Conservation (phyloP, 306 rosid genomes). For the Benincasa hispida region DNA sequence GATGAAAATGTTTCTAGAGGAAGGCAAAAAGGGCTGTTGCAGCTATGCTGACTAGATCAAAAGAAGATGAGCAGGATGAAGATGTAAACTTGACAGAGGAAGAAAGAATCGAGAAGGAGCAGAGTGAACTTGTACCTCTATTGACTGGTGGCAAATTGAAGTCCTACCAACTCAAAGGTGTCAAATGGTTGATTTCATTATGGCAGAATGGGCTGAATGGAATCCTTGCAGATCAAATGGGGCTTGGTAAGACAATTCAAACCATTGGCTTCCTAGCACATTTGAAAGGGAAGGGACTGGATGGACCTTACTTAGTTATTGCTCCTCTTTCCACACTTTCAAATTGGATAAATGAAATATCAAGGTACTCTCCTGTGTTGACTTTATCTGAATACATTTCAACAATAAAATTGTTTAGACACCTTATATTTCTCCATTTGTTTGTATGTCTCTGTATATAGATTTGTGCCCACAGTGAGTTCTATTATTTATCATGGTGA, state of each 20-base stretch:
- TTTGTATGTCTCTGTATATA: conserved; percentile 9
- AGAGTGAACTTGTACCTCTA: conserved; percentile 72
- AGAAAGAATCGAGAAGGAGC: conserved; percentile 62
- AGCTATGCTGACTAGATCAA: conserved; percentile 84
- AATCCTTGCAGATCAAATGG: conserved; percentile 99
- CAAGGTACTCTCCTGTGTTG: conserved; percentile 40
- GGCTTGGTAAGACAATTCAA: conserved; percentile 98
- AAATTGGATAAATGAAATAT: conserved; percentile 74
- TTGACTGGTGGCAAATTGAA: conserved; percentile 84
- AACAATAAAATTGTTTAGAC: background rate
- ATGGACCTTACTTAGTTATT: conserved; percentile 84
- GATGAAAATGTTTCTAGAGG: conserved; percentile 19
- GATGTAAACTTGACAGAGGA: conserved; percentile 53
- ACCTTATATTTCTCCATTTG: background rate
- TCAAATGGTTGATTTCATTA: conserved; percentile 93
- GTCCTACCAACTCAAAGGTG: conserved; percentile 83
- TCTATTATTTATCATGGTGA: conserved; percentile 66
- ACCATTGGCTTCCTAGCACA: conserved; percentile 86
- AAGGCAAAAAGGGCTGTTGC: conserved; percentile 89
- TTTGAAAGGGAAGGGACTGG: conserved; percentile 68
- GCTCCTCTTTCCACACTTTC: conserved; percentile 96
- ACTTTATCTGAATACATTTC: background rate
- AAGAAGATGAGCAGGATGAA: conserved; percentile 46
- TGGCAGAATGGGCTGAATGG: conserved; percentile 99
- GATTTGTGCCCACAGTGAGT: conserved; percentile 68